A percentile compares a stretch with the other conserved stretches of the same genome.
These are phyloP conservation scores for Kalanchoe fedtschenkoi DNA, from an alignment of 164 flowering plant species.

Conservation along the genomic window DNA sequence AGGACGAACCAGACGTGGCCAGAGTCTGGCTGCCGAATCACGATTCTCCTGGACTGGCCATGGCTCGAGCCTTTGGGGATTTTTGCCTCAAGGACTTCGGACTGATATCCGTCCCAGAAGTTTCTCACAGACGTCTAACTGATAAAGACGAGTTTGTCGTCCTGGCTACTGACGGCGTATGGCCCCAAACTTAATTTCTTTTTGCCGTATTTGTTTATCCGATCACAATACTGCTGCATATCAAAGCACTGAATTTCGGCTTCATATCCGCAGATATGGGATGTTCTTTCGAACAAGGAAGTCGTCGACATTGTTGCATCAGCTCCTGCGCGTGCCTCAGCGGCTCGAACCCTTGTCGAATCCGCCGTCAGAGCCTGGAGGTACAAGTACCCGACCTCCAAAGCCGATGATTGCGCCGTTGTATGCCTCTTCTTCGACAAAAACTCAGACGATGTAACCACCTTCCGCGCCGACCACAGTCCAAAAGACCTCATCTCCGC, in stretches of 20 bases:
- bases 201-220: not conserved
- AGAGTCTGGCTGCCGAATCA: slow-evolving; percentile 90
- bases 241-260: not conserved
- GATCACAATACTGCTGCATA: not conserved
- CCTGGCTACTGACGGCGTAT: slow-evolving; percentile 96
- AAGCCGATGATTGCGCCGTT: slow-evolving; percentile 92
- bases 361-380: slow-evolving; percentile 84
- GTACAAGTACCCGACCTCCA: slow-evolving; percentile 82
- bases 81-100: slow-evolving; percentile 98
- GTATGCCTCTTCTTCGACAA: slow-evolving; percentile 85
- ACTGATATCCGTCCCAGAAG: slow-evolving; percentile 83
- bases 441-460: slow-evolving; percentile 10
- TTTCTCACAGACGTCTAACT: slow-evolving; percentile 57
- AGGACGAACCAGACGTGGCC: slow-evolving; percentile 91
- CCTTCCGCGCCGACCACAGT: not conserved
- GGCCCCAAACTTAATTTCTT: slow-evolving; percentile 7
- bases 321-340: slow-evolving; percentile 45
- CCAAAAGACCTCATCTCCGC: not conserved
- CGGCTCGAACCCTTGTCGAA: slow-evolving; percentile 73
- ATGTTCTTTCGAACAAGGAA: slow-evolving; percentile 90
- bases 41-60: slow-evolving; percentile 94
- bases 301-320: slow-evolving; percentile 82
- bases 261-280: slow-evolving; percentile 66
- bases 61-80: slow-evolving; percentile 99
- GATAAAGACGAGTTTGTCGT: slow-evolving; percentile 86